Evolutionary conservation across 1,284 basidiomycete genomes (phyloP), one percentile per base, ranked within the genome.

Genomic region (Cutaneotrichosporon sp.): DNA sequence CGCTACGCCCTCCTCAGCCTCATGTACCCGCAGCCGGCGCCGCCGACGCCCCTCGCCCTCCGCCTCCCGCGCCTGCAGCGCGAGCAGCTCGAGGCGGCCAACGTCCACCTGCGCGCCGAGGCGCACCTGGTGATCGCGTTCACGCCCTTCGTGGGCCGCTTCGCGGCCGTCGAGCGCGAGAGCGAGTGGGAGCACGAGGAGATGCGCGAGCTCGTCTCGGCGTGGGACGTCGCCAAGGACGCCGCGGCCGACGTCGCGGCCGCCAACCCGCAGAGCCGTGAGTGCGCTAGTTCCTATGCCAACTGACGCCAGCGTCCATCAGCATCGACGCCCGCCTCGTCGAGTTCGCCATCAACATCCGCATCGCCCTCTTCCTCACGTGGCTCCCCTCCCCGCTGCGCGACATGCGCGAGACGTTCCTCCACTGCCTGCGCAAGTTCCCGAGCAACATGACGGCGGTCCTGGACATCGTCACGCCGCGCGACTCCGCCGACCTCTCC

Each of bases 331-430:
- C 61, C 20, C 38, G 43, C 13, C 52, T 54, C 20, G 31, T 63
- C 24, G 52, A 58, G 34, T 66, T 63, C 25, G 55, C 56, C 1
- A 16, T 62, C 13, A 52, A 54, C 24, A 10, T 66, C 4, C 60
- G 64, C 34, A 42, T 63, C 34, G 59, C 61, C 14, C 38, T 47
- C 1, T 59, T 66, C 13, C 53, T 55, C 24, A 56, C 36, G 2
- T 62, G 60, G 60, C 60, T 66, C 52, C 64, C 64, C 7, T 52
- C 51, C 24, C 64, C 64, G 20, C 59, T 66, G 10, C 27, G 27
- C 20, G 49, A 53, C 18, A 51, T 50, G 38, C 62, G 62, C 34
- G 55, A 64, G 42, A 27, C 33, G 7, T 52, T 31, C 13, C 33
- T 58, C 5, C 34, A 34, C n/a, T 46, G 54, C 38, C 55, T 64